A percentile compares a stretch with the other conserved stretches of the same genome.
phyloP scores from a whole-genome alignment of 164 flowering plant genomes.

The Nelumbo lutea region DNA sequence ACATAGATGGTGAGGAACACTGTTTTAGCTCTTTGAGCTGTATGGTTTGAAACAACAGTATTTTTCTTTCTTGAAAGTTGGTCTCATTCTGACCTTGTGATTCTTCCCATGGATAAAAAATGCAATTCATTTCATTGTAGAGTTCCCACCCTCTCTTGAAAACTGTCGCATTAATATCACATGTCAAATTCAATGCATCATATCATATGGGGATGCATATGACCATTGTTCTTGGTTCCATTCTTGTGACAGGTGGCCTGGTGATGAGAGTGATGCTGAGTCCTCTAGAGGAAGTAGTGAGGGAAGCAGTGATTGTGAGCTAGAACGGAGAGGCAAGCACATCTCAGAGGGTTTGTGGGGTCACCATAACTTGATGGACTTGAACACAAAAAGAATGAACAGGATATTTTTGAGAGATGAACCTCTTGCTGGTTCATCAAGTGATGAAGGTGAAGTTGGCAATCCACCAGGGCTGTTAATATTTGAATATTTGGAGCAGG shows the following conservation, averaged over 20 bases:
- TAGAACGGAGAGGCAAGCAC: constrained; percentile 25
- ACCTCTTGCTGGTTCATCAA: constrained; percentile 22
- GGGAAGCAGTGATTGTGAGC: constrained; percentile 41
- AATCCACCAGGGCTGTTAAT: constrained; percentile 32
- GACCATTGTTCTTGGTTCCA: background rate
- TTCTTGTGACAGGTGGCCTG: constrained; percentile 34
- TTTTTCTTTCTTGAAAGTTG: too few relatives aligned
- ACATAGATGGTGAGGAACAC: too few relatives aligned
- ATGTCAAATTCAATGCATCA: too few relatives aligned
- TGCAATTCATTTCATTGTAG: too few relatives aligned
- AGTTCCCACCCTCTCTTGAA: too few relatives aligned
- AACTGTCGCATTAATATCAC: too few relatives aligned
- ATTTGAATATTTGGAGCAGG: constrained; percentile 58
- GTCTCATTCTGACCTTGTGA: too few relatives aligned
- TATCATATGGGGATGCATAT: background rate
- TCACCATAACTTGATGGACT: constrained; percentile 20
- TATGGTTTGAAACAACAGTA: too few relatives aligned
- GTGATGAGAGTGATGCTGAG: constrained; percentile 54
- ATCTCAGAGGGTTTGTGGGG: constrained; percentile 14
- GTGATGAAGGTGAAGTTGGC: constrained; percentile 37
- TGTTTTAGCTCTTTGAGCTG: too few relatives aligned
- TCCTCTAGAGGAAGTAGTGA: constrained; percentile 46
- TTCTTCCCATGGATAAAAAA: too few relatives aligned
- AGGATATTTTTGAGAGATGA: constrained; percentile 37
- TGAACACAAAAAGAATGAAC: constrained; percentile 21